These are phyloP conservation scores for Earliella scabrosa DNA, from an alignment of 1,284 basidiomycete genomes.

Conservation along the genomic window DNA sequence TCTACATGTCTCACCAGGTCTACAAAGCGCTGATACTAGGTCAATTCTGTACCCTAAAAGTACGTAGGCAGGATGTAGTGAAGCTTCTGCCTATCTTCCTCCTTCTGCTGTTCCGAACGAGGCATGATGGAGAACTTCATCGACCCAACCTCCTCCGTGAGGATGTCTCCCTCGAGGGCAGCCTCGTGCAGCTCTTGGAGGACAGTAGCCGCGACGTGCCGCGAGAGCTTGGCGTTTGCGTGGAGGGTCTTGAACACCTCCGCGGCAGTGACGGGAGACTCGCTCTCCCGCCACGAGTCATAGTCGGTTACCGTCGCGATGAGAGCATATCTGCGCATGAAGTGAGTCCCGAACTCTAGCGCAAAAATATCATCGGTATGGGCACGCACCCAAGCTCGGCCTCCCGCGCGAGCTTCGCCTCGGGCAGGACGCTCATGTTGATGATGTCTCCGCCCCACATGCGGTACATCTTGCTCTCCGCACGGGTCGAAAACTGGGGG, in stretches of 20 bases:
- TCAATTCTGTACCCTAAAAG: background rate
- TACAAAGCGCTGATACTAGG: background rate
- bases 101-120: slow-evolving; percentile 59
- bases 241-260: slow-evolving; percentile 90
- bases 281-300: slow-evolving; percentile 86
- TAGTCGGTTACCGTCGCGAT: slow-evolving; percentile 93
- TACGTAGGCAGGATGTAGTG: slow-evolving; percentile 54
- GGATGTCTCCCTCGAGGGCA: slow-evolving; percentile 51
- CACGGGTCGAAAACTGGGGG: slow-evolving; percentile 92
- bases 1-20: background rate
- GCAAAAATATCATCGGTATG: background rate
- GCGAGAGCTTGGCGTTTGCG: slow-evolving; percentile 84
- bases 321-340: slow-evolving; percentile 73
- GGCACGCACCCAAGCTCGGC: slow-evolving; percentile 81
- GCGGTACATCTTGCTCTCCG: slow-evolving; percentile 95
- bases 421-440: slow-evolving; percentile 96
- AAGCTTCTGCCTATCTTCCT: slow-evolving; percentile 75
- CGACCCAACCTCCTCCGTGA: slow-evolving; percentile 72
- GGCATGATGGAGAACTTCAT: slow-evolving; percentile 92
- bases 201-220: slow-evolving; percentile 75
- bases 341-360: background rate
- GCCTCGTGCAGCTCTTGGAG: slow-evolving; percentile 79
- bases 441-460: slow-evolving; percentile 93
- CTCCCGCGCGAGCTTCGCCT: slow-evolving; percentile 95
- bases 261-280: slow-evolving; percentile 84